These are phyloP conservation scores for Plectosphaerella sp. DNA, from an alignment of 2,329 filamentous ascomycete genomes.

Conservation along the genomic window DNA sequence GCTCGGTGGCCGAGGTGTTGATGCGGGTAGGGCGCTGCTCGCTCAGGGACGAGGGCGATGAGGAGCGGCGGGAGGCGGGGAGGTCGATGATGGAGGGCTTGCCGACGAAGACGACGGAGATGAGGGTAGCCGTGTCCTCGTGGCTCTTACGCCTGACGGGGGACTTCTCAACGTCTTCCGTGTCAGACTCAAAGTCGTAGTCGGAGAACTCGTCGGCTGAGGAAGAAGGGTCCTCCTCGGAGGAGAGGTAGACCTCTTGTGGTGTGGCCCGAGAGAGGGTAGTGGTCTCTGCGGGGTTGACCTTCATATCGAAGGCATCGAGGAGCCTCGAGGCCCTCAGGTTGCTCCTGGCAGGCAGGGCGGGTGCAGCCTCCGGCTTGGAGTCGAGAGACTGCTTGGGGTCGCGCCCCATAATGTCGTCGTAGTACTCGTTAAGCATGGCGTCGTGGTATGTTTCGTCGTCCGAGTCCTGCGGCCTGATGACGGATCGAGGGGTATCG, in stretches of 20 bases:
- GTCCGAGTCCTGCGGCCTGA: conserved; percentile 12
- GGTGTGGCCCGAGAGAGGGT: conserved; percentile 36
- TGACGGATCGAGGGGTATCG: conserved; percentile 9
- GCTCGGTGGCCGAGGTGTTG: conserved; percentile 20
- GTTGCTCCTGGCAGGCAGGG: conserved; percentile 45
- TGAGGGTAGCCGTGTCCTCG: conserved; percentile 52
- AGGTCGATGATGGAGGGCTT: conserved; percentile 56
- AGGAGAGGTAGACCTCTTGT: conserved; percentile 60
- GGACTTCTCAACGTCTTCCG: conserved; percentile 22
- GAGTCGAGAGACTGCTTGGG: conserved; percentile 12
- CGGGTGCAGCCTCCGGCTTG: conserved; percentile 27
- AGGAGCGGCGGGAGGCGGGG: conserved; percentile 30
- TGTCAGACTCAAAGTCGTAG: conserved; percentile 38
- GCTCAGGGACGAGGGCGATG: conserved; percentile 33
- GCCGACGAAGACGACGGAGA: conserved; percentile 55
- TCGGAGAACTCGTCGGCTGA: conserved; percentile 57
- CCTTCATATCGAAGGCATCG: conserved; percentile 26
- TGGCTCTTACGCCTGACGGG: conserved; percentile 34
- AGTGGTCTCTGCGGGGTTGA: conserved; percentile 20
- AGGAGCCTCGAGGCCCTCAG: conserved; percentile 43
- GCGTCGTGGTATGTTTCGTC: conserved; percentile 7
- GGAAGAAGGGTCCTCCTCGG: conserved; percentile 61
- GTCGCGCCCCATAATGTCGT: conserved; percentile 11
- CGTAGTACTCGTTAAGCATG: conserved; percentile 15
- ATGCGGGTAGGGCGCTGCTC: conserved; percentile 18